A percentile compares a stretch with the other conserved stretches of the same genome.
These are phyloP conservation scores for Mycotypha africana DNA, from an alignment of 371 early-diverging fungal species.

Conservation along the genomic window DNA sequence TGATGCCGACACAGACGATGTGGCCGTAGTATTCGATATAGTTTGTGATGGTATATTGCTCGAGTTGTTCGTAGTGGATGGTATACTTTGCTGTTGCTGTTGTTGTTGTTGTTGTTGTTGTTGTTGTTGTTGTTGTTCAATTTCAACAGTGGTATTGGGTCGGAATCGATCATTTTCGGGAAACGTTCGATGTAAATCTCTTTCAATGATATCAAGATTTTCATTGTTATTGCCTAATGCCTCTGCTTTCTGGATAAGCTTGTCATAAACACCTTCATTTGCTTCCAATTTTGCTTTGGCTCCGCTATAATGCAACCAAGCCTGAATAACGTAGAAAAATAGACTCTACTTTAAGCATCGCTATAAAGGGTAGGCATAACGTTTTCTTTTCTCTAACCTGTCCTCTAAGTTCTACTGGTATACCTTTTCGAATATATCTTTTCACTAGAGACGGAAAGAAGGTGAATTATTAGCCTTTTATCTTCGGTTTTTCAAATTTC, in stretches of 20 bases:
- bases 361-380: background rate
- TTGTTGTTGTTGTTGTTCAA: slow-evolving; percentile 5
- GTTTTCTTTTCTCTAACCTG: slow-evolving; percentile 43
- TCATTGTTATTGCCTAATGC: slow-evolving; percentile 51
- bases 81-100: no score
- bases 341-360: background rate
- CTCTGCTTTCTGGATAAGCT: slow-evolving; percentile 49
- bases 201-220: slow-evolving; percentile 70
- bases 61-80: no score
- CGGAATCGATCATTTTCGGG: slow-evolving; percentile 68
- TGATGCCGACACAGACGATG: slow-evolving; percentile 3
- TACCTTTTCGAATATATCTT: slow-evolving; percentile 78
- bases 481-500: background rate
- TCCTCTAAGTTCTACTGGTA: slow-evolving; percentile 73
- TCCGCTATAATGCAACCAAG: slow-evolving; percentile 83
- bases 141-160: no score
- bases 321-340: no score
- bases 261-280: slow-evolving; percentile 58
- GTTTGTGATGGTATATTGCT: no score
- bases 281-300: slow-evolving; percentile 60
- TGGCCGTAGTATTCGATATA: background rate
- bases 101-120: slow-evolving; percentile 5
- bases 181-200: slow-evolving; percentile 85
- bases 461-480: background rate
- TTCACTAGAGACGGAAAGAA: slow-evolving; percentile 47